Percentiles rank a stretch among this genome's conserved stretches.
These are phyloP conservation scores for Sesbania bispinosa DNA, from an alignment of 306 rosid species.

Conservation along the genomic window DNA sequence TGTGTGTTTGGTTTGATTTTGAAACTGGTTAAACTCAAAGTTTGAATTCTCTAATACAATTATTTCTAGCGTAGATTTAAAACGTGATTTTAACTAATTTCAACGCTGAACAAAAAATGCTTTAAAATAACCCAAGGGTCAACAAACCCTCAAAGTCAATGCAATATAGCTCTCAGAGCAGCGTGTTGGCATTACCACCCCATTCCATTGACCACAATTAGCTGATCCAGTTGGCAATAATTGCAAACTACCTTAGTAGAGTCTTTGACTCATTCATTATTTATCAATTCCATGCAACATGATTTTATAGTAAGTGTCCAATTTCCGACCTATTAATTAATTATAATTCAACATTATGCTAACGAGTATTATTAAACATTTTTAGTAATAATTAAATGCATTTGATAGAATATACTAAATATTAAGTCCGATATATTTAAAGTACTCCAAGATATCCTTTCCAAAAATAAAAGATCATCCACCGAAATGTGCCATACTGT, in stretches of 20 bases:
- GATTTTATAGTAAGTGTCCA: background rate
- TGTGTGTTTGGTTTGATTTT: no score
- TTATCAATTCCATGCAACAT: background rate
- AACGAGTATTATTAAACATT: background rate
- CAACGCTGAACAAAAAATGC: background rate
- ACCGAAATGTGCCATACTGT: background rate
- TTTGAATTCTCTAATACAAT: no score
- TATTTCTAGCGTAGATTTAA: no score
- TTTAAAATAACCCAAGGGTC: no score
- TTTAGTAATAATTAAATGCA: no score
- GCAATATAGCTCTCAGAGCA: slow-evolving; percentile 4
- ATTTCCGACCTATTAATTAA: background rate
- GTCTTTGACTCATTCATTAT: background rate
- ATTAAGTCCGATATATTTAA: no score
- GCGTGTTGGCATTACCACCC: background rate
- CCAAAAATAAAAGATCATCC: no score
- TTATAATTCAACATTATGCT: no score
- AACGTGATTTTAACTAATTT: no score
- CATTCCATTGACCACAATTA: background rate
- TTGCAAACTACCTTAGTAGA: background rate
- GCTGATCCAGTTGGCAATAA: slow-evolving; percentile 2
- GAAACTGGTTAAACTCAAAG: no score
- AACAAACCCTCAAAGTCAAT: slow-evolving; percentile 9
- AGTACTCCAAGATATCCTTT: no score
- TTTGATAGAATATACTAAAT: background rate